These are phyloP conservation scores for Metarhizium robertsii DNA, from an alignment of 2,329 filamentous ascomycete genomes.

Conservation along the genomic window DNA sequence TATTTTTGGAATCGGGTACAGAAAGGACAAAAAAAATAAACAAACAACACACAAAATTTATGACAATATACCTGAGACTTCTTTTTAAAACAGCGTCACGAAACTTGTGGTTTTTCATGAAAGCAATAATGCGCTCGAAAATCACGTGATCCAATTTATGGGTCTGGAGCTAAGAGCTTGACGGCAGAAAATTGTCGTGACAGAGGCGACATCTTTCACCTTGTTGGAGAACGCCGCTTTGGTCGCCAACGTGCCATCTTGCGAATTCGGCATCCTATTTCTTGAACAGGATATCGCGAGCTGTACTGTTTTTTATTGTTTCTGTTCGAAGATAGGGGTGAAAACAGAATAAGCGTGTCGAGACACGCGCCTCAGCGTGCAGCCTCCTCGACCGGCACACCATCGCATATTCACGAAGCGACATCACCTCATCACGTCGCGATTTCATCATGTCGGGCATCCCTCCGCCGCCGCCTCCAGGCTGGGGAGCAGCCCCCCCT, in stretches of 20 bases:
- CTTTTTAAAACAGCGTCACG: too few species aligned
- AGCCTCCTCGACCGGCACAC: conserved; percentile 17
- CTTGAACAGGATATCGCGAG: conserved; percentile 10
- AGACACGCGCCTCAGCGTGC: conserved; percentile 26
- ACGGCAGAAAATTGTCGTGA: conserved; percentile 24
- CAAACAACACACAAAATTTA: too few species aligned
- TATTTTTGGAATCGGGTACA: too few species aligned
- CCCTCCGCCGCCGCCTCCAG: conserved; percentile 48
- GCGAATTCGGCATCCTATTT: conserved; percentile 18
- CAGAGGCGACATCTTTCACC: conserved; percentile 10
- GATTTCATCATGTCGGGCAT: conserved; percentile 39
- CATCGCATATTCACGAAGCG: conserved; percentile 15
- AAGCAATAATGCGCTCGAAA: background rate
- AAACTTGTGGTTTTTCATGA: too few species aligned
- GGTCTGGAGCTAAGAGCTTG: conserved; percentile 6
- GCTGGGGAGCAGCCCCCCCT: conserved; percentile 43
- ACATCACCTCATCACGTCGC: conserved; percentile 14
- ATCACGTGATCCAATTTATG: conserved; percentile 18
- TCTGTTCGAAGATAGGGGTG: conserved; percentile 6
- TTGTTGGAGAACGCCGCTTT: conserved; percentile 16
- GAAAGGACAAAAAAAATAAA: too few species aligned
- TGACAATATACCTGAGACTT: too few species aligned
- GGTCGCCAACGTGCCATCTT: conserved; percentile 20
- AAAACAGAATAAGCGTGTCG: conserved; percentile 19
- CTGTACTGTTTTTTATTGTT: background rate